A percentile compares a stretch with the other conserved stretches of the same genome.
Evolutionary conservation across 257 asterid genomes (phyloP).

Genomic region (Pogostemon cablin): DNA sequence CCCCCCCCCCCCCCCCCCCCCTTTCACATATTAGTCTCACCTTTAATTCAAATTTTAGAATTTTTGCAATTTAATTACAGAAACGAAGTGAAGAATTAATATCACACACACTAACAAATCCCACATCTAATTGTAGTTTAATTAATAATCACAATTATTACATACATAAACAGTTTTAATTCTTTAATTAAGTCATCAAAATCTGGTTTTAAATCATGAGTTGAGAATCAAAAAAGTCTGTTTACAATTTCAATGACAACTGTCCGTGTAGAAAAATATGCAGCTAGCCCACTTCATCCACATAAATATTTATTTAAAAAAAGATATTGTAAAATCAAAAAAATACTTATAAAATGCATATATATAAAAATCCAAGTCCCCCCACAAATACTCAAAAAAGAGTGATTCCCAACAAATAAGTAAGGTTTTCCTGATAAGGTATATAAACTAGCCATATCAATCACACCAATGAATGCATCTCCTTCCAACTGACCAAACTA

Average conservation of each 20-base stretch:
- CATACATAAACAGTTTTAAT: background rate
- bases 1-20: constrained; percentile 14
- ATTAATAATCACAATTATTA: no score
- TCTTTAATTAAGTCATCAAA: constrained; percentile 28
- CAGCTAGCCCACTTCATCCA: constrained; percentile 53
- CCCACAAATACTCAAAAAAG: constrained; percentile 34
- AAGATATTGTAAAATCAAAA: no score
- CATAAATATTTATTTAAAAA: constrained; percentile 19
- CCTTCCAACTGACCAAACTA: constrained; percentile 37
- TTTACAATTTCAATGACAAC: constrained; percentile 70
- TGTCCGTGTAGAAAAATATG: constrained; percentile 63
- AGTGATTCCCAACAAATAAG: constrained; percentile 34
- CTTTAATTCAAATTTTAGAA: no score
- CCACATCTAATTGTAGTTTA: no score
- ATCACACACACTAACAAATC: no score
- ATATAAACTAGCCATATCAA: constrained; percentile 51
- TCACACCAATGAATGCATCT: constrained; percentile 49
- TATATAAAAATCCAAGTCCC: constrained; percentile 38
- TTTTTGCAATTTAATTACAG: no score
- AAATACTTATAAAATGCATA: constrained; percentile 19
- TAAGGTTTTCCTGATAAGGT: constrained; percentile 53
- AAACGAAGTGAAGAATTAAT: no score
- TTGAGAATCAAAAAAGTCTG: constrained; percentile 56
- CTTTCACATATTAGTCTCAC: background rate
- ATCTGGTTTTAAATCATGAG: constrained; percentile 35